Base-by-base conservation (phyloP, 768 basidiomycete species). In the Podaxis rugospora region DNA sequence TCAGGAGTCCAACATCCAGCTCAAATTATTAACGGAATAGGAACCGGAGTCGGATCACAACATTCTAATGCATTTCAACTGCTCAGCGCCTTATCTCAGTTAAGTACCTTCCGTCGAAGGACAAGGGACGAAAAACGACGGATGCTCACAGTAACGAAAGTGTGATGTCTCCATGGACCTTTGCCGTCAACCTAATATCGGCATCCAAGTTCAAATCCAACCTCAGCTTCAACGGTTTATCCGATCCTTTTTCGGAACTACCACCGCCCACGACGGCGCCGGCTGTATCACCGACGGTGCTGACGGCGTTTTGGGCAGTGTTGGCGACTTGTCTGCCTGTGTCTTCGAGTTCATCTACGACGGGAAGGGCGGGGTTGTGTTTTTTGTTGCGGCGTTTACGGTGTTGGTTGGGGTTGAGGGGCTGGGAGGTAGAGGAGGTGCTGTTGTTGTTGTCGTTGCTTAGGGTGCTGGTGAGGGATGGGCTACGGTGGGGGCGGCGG, bases 181-280 rank as follows among this genome's bases (percentile, higher is more conserved):
- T 65, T 23, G 74, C 74, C 55, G 71, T 74, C 57, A 75, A 64
- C 53, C 71, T 65, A 46, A 74, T 69, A 25, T 73, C 71, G 35
- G 72, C 72, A 54, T 74, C 71, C 55, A 75, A 55, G 47, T 75
- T 74, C 39, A 75, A 62, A 55, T 74, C 72, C 53, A 74, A 61
- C 27, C 73, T 59, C 6, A 75, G 55, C 56, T 72, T 71, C 32
- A 61, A 28, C 23, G 68, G 64, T 21, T 65, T 67, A 35, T 65
- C 64, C 1, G 46, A 52, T 5, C 66, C 59, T 16, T 63, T 14
- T 13, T 42, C 62, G 2, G 52, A 52, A 18, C 58, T 58, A 6
- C 54, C 64, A 16, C 62, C 62, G 36, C 27, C 64, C 35, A 21
- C 59, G 9, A 18, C 52, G 6, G 21, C 47, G 23, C 25, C 18